Evolutionary conservation across 1,139 yeast genomes (phyloP), one percentile per base, ranked within the genome.

Genomic region (Diutina ranongensis): DNA sequence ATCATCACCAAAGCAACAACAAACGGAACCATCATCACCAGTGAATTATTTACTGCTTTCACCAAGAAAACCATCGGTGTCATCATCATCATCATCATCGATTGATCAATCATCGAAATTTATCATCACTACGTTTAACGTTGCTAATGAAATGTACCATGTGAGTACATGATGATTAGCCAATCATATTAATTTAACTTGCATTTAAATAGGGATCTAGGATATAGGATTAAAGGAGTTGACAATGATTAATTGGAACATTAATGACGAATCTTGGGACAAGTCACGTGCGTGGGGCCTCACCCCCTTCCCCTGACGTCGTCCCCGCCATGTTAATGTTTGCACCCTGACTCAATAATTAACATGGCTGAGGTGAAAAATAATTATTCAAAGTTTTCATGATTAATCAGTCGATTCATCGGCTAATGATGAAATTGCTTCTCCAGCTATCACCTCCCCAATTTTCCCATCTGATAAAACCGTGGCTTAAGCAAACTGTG

Each of bases 401-500:
- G n/a, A n/a, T n/a, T n/a, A n/a, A n/a, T n/a, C n/a, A n/a, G n/a
- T n/a, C n/a, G n/a, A n/a, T n/a, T n/a, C n/a, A n/a, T n/a, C n/a
- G n/a, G n/a, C n/a, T n/a, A n/a, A n/a, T n/a, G n/a, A n/a, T n/a
- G n/a, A n/a, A n/a, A n/a, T n/a, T n/a, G n/a, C n/a, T n/a, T n/a
- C n/a, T n/a, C n/a, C 19, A 20, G 18, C 18, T 33, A 33, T 33
- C 35, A 12, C 35, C 9, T 22, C 38, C 13, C 7, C 12, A 35
- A n/a, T n/a, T n/a, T n/a, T n/a, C n/a, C 38, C 22, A 22, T 21
- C 12, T 7, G 22, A 18, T 4, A 15, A 25, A 22, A 25, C 31
- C n/a, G 33, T 38, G 42, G 42, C 32, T 36, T 27, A 31, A 25
- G 10, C n/a, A 38, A 38, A 38, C 42, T 38, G 42, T 38, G 42